Base-by-base conservation (phyloP, 1,284 basidiomycete genomes). In the Rhodotorula sp. region DNA sequence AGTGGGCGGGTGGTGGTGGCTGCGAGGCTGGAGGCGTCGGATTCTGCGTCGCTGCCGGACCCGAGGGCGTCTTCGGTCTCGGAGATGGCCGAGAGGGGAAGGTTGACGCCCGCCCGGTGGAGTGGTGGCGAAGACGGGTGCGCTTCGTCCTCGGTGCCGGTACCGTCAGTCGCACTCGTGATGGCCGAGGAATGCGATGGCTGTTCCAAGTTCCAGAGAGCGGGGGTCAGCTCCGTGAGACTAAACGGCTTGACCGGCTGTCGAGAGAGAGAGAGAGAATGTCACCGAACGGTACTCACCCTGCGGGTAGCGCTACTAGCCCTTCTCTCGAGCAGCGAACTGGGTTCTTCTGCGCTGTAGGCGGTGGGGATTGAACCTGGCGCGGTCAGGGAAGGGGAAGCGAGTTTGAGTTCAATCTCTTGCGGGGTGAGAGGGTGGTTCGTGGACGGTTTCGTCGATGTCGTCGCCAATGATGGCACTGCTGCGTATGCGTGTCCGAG, bases 401-500 rank as follows among this genome's bases (percentile, higher is more conserved):
- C 72, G 43, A 96, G 86, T 80, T 94, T 94, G 72, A 92, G 86
- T 73, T 91, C 87, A 39, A 96, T 87, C 83, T 96, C 93, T 79
- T 91, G 89, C 47, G 88, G 87, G 20, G 91, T 89, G 3, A 92
- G 93, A 16, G 91, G 90, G 34, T 88, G 90, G 34, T 88, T 85
- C 64, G 86, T 26, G n/a, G n/a, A 18, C n/a, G 43, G n/a, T 39
- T 21, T 34, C 4, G 31, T n/a, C 23, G 21, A 15, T 29, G 29
- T 29, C 29, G 29, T 29, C 29, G 29, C 29, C 29, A 29, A 29
- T 29, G 29, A 29, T 7, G 61, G 56, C 12, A 46, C 3, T 31
- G 56, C 56, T 63, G 67, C 8, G 39, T 12, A 12, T 3, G 26
- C 5, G 60, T 21, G 43, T 20, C 23, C 39, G 16, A 46, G 46